Evolutionary conservation across 106 monocot species (phyloP), one percentile per base, ranked within the genome.

Genomic region (Apostasia ramifera): DNA sequence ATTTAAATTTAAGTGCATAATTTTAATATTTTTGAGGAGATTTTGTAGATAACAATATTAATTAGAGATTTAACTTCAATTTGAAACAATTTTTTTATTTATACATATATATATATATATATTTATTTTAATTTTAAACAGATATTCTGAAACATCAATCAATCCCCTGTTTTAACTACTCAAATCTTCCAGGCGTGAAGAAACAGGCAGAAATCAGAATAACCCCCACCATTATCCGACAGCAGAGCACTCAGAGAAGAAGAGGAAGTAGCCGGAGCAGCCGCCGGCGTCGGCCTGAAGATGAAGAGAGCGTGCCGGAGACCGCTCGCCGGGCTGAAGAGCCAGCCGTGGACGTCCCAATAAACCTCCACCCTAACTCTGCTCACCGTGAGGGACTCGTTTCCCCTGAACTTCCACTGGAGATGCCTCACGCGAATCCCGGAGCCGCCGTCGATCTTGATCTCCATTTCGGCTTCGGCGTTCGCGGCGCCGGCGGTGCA

Each of bases 341-440:
- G 62, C 92, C 92, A 92, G 63, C 81, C 85, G 38, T 92, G 85
- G 2, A 83, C 88, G 47, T 92, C 88, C 92, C 92, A 92, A 13
- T 77, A 92, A 3, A 92, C 85, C 58, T 92, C 83, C 40, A 92
- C 74, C 64, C 61, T 81, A 2, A 52, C 65, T 12, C 67, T 74
- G 13, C 69, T 50, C 0, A 88, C 42, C 11, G 73, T 66, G 1
- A 92, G 63, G 3, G 71, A 66, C 1, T 78, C 86, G 8, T 93
- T 89, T 37, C 93, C 93, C 44, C 93, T 65, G 13, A 93, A 93
- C 66, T 93, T 93, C 93, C 89, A 93, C 63, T 89, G 89, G 42
- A 93, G 55, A 47, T 89, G 83, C 73, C 71, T 86, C 56, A 93
- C 93, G 6, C 72, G 75, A 14, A 89, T 55, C 3, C 47, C 59